phyloP scores from a whole-genome alignment of 257 asterid species.

The Solanum sejunctum region DNA sequence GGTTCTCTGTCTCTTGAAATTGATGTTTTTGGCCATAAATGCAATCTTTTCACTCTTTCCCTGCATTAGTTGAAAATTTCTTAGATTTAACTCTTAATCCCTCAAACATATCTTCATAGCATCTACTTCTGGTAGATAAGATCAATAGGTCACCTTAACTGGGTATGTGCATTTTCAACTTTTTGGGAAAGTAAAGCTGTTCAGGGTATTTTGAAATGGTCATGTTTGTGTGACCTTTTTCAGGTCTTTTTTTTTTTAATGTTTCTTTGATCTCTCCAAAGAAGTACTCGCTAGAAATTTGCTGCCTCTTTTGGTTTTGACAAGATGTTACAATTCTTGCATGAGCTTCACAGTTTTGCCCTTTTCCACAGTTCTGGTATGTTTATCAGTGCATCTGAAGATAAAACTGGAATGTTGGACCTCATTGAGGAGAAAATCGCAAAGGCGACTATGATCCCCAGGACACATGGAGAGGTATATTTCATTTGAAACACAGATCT shows the following conservation, averaged over 20 bases:
- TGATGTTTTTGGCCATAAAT: background rate
- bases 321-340: background rate
- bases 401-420: conserved; percentile 57
- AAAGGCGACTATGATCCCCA: conserved; percentile 68
- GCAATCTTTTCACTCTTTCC: background rate
- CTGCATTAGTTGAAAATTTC: background rate
- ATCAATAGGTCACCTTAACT: background rate
- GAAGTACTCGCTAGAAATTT: background rate
- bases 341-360: background rate
- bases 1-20: background rate
- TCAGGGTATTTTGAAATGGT: background rate
- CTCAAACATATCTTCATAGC: background rate
- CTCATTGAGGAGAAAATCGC: conserved; percentile 74
- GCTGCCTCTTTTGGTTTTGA: background rate
- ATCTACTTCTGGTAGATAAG: background rate
- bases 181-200: background rate
- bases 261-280: background rate
- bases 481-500: background rate
- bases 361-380: conserved; percentile 58
- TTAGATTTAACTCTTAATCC: background rate
- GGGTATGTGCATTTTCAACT: background rate
- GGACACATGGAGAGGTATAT: conserved; percentile 71
- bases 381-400: conserved; percentile 80
- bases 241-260: background rate
- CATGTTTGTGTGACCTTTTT: background rate